Evolutionary conservation across 495 filamentous ascomycete genomes (phyloP).

Genomic region (Tuber magnatum): DNA sequence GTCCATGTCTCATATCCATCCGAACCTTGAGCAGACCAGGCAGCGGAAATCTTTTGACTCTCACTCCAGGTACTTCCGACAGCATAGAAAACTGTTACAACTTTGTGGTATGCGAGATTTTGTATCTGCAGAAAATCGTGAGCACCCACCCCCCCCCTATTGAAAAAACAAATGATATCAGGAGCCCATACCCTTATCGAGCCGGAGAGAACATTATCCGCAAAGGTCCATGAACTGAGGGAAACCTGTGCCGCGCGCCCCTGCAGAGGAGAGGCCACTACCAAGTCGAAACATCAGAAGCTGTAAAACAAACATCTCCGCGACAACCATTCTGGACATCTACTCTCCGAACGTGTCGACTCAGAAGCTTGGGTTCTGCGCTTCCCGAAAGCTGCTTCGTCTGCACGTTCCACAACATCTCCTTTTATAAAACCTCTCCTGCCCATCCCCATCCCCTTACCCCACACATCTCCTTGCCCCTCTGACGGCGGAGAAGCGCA

Average conservation of each 20-base stretch:
- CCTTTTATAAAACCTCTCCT: neutral
- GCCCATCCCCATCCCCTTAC: neutral
- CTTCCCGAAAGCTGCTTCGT: neutral
- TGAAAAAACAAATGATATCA: neutral
- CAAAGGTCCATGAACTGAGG: slow-evolving; percentile 30
- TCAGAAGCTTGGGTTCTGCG: neutral
- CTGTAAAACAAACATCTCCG: slow-evolving; percentile 3
- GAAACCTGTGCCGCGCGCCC: slow-evolving; percentile 37
- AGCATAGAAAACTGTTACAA: slow-evolving; percentile 37
- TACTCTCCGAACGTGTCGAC: neutral
- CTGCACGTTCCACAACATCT: neutral
- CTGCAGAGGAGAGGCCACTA: slow-evolving; percentile 10
- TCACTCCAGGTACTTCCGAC: slow-evolving; percentile 32
- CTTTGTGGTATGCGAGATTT: slow-evolving; percentile 39
- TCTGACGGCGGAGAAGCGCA: neutral
- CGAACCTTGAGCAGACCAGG: slow-evolving; percentile 23
- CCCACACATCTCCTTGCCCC: neutral
- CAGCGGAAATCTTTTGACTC: slow-evolving; percentile 29
- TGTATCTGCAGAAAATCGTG: slow-evolving; percentile 27
- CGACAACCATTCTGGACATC: neutral
- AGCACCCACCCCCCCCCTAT: neutral
- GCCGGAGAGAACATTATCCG: slow-evolving; percentile 33
- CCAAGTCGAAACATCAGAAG: slow-evolving; percentile 18
- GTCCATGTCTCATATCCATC: slow-evolving; percentile 38
- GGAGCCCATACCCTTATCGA: slow-evolving; percentile 31